Base-by-base conservation (phyloP, 83 land plant species). In the Diphasiastrum complanatum region DNA sequence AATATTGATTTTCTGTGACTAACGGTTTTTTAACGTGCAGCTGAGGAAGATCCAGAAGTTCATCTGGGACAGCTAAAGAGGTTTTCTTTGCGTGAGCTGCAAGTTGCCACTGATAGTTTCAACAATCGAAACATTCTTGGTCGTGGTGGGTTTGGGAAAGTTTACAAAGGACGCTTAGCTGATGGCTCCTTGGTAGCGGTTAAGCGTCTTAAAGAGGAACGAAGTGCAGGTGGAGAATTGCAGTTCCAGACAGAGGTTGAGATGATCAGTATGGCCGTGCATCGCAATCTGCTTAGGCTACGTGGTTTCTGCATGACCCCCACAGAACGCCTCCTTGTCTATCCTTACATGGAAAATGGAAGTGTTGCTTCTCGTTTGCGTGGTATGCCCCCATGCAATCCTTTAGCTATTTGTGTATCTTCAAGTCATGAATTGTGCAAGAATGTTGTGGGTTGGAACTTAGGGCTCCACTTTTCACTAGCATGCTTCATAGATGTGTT, bases 31-130 rank as follows among this genome's bases (percentile, higher is more conserved):
- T 20, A 55, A 20, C n/a, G 1, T 20, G 14, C 59, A 55, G 59
- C 59, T 27, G 59, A 55, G 31, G 59, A 55, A 55, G 59, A 55
- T 27, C 59, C 59, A 24, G 59, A 55, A 55, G 59, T 55, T 19
- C 59, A 55, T 32, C 27, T 55, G 11, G 59, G 59, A n/a, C n/a
- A n/a, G n/a, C n/a, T n/a, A n/a, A n/a, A n/a, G n/a, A n/a, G n/a
- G n/a, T n/a, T n/a, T n/a, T n/a, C n/a, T n/a, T n/a, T n/a, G n/a
- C n/a, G n/a, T n/a, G n/a, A n/a, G n/a, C n/a, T n/a, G n/a, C n/a
- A n/a, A n/a, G n/a, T n/a, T n/a, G n/a, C n/a, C n/a, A n/a, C n/a
- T n/a, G n/a, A n/a, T n/a, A n/a, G n/a, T 16, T 55, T 55, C 1
- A 27, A 35, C 27, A 55, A 55, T 19, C 26, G 31, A 55, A 55